A percentile compares a stretch with the other conserved stretches of the same genome.
These are phyloP conservation scores for Pestalotiopsis sp. DNA, from an alignment of 2,329 filamentous ascomycete genomes.

Conservation along the genomic window DNA sequence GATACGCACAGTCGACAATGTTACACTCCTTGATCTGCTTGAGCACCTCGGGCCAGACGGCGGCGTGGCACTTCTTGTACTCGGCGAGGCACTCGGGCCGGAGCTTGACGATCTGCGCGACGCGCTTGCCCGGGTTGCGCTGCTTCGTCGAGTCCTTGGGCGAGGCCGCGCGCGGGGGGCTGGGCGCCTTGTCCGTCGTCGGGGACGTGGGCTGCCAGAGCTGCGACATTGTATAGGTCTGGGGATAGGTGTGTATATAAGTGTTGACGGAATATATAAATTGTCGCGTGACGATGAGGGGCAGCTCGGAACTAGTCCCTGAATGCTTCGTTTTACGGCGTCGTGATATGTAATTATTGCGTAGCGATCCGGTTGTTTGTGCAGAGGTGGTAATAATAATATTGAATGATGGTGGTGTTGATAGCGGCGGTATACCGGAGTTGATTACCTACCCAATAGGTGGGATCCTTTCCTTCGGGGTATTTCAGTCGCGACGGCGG, in stretches of 20 bases:
- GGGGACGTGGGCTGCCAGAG: conserved; percentile 21
- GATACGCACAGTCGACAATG: conserved; percentile 73
- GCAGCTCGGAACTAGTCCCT: too few species aligned
- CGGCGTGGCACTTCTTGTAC: conserved; percentile 75
- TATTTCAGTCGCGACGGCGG: neutral
- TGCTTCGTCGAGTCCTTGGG: conserved; percentile 23
- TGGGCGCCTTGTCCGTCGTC: conserved; percentile 2
- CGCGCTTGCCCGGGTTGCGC: conserved; percentile 52
- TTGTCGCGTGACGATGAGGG: too few species aligned
- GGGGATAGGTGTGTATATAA: neutral
- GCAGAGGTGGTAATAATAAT: neutral
- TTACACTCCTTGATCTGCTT: conserved; percentile 76
- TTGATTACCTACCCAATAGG: neutral
- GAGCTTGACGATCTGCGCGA: conserved; percentile 74
- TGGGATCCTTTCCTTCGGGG: neutral
- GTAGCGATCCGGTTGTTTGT: neutral
- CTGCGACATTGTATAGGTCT: conserved; percentile 16
- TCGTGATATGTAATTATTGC: too few species aligned
- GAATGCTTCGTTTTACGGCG: too few species aligned
- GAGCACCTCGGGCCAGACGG: conserved; percentile 77
- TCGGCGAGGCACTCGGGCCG: conserved; percentile 66
- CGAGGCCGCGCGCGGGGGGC: conserved; percentile 1
- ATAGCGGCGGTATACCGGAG: neutral
- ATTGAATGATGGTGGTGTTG: neutral
- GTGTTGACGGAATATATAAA: neutral